These are phyloP conservation scores for Peronospora farinosa DNA, from an alignment of 352 stramenopile genomes.

Conservation along the genomic window DNA sequence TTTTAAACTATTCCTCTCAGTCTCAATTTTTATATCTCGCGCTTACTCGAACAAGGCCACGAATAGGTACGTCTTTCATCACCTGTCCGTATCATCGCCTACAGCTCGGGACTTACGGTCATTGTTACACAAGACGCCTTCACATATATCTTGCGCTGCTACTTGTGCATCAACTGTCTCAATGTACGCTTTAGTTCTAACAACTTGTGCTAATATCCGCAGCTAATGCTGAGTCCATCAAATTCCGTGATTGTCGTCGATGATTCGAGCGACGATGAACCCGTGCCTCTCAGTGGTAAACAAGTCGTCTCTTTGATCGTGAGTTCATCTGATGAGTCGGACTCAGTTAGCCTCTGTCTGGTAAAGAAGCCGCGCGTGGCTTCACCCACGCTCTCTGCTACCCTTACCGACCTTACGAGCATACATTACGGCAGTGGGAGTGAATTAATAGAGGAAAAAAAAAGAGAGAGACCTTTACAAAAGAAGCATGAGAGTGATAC, in stretches of 20 bases:
- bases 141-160: slow-evolving; percentile 1
- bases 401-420: slow-evolving; percentile 2
- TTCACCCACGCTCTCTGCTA: not conserved
- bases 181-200: slow-evolving; percentile 7
- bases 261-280: slow-evolving; percentile 43
- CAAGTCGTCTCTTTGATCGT: slow-evolving; percentile 10
- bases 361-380: slow-evolving; percentile 16
- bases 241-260: slow-evolving; percentile 44
- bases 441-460: slow-evolving; percentile 4
- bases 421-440: slow-evolving; percentile 1
- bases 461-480: slow-evolving; percentile 1
- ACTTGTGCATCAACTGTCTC: not conserved
- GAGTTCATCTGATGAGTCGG: slow-evolving; percentile 22
- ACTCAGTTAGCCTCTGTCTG: slow-evolving; percentile 7
- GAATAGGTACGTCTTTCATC: not conserved
- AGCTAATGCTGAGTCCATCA: slow-evolving; percentile 25
- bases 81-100: not conserved
- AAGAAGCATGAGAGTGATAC: slow-evolving; percentile 3
- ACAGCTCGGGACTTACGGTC: not conserved
- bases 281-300: not conserved
- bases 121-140: not conserved
- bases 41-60: not conserved
- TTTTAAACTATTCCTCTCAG: too few relatives aligned
- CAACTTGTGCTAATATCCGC: slow-evolving; percentile 1
- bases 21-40: not conserved